Base-by-base conservation (phyloP, 179 eudicot species). In the Pouteria campechiana region DNA sequence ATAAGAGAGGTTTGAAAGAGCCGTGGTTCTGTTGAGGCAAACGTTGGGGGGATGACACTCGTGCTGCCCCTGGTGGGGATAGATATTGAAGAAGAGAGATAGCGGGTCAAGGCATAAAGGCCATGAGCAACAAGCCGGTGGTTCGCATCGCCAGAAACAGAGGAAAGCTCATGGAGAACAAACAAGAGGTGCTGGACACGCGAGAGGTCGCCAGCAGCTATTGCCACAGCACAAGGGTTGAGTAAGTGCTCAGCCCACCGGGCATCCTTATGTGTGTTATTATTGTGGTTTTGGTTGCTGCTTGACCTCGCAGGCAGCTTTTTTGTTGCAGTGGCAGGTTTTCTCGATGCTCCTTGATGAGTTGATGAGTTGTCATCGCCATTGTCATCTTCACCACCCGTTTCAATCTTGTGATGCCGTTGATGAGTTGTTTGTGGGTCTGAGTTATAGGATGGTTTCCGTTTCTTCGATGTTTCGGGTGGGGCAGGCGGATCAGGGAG, bases 201-300 rank as follows among this genome's bases (percentile, higher is more conserved):
- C 3, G 64, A 38, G 6, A 34, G 52, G 19, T 74, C 55, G 8
- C 61, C 38, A 13, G 64, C 41, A 6, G 69, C 28, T 39, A 74
- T 61, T 0, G 80, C 80, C 0, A 48, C 41, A 3, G 80, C 80
- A 28, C 80, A 74, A 6, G 80, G 80, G 58, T 69, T 74, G 39
- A 74, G 76, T 38, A 74, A 38, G 52, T 74, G 80, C 33, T 74
- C 80, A 0, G 80, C 80, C 80, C 80, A 74, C 54, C 80, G 41
- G 11, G 69, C 80, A 25, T 69, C 75, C 33, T 25, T 65, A 53
- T 23, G 49, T 20, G 44, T 58, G 36, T 65, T 59, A 43, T 55
- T 67, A 20, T 47, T 57, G 18, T 49, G 19, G 43, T 53, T 50
- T n/a, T n/a, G n/a, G 27, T 11, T 44, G n/a, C 48, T 65, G 1